Percentiles rank a stretch among this genome's conserved stretches.
Conservation (phyloP, 2,329 filamentous ascomycete genomes). For the Rutstroemia sydowiana region DNA sequence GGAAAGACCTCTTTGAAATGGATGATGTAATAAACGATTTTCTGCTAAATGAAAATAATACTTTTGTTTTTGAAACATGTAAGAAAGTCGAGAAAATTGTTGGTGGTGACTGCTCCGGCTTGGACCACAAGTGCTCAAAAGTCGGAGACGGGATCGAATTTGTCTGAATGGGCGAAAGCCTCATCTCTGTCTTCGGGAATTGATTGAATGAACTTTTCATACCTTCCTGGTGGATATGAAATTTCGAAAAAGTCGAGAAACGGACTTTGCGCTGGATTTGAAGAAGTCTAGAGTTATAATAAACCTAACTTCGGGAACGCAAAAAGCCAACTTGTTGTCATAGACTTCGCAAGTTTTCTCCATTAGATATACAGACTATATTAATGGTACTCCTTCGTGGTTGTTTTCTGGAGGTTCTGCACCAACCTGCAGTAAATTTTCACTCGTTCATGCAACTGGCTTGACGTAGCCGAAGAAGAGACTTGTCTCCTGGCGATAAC, state of each 20-base stretch:
- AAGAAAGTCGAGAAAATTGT: slow-evolving; percentile 12
- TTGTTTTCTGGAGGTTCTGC: slow-evolving; percentile 46
- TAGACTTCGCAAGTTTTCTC: slow-evolving; percentile 54
- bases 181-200: slow-evolving; percentile 29
- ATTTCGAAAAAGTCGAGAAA: slow-evolving; percentile 62
- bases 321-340: neutral
- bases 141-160: slow-evolving; percentile 63
- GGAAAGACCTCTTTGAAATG: slow-evolving; percentile 7
- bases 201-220: slow-evolving; percentile 58
- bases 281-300: slow-evolving; percentile 47
- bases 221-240: slow-evolving; percentile 54
- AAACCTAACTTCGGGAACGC: neutral
- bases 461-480: slow-evolving; percentile 54
- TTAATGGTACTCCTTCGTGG: slow-evolving; percentile 50
- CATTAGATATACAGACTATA: slow-evolving; percentile 61
- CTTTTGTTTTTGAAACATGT: slow-evolving; percentile 12
- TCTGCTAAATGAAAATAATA: slow-evolving; percentile 13
- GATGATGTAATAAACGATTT: slow-evolving; percentile 4
- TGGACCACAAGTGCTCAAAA: slow-evolving; percentile 50
- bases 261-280: slow-evolving; percentile 65
- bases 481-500: slow-evolving; percentile 51
- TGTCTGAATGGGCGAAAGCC: slow-evolving; percentile 58
- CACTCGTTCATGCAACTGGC: slow-evolving; percentile 47
- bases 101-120: neutral
- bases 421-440: slow-evolving; percentile 42